phyloP scores from a whole-genome alignment of 2,329 filamentous ascomycete genomes.

The Phyllosticta citriasiana region DNA sequence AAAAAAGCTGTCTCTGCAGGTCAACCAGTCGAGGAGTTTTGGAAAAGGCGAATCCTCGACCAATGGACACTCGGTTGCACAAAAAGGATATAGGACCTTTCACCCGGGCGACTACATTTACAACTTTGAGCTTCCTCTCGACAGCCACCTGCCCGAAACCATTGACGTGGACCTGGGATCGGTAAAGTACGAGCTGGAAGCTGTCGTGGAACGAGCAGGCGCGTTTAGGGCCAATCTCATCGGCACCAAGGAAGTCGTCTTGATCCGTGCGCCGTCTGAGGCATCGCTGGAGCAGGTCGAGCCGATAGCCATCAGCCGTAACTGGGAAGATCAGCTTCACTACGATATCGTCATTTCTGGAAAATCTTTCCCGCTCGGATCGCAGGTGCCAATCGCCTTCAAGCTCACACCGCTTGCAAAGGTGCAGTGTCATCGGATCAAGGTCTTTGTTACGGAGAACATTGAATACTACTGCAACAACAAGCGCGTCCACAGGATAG shows the following conservation, averaged over 20 bases:
- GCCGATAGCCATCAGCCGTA: conserved; percentile 84
- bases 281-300: conserved; percentile 84
- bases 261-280: conserved; percentile 79
- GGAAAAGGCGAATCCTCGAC: conserved; percentile 62
- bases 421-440: conserved; percentile 85
- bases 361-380: conserved; percentile 84
- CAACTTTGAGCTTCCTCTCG: conserved; percentile 74
- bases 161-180: conserved; percentile 78
- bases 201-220: conserved; percentile 73
- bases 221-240: conserved; percentile 83
- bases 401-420: conserved; percentile 88
- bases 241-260: conserved; percentile 68
- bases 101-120: conserved; percentile 63
- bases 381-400: conserved; percentile 84
- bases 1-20: conserved; percentile 66
- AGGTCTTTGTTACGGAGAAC: conserved; percentile 83
- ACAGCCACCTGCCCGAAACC: conserved; percentile 70
- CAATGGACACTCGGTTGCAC: conserved; percentile 47
- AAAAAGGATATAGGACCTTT: conserved; percentile 81
- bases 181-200: conserved; percentile 81
- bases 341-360: conserved; percentile 96
- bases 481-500: conserved; percentile 73
- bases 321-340: conserved; percentile 90
- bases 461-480: conserved; percentile 85
- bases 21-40: conserved; percentile 76